phyloP scores from a whole-genome alignment of 176 grass and related monocot genomes.

The Avena sativa region DNA sequence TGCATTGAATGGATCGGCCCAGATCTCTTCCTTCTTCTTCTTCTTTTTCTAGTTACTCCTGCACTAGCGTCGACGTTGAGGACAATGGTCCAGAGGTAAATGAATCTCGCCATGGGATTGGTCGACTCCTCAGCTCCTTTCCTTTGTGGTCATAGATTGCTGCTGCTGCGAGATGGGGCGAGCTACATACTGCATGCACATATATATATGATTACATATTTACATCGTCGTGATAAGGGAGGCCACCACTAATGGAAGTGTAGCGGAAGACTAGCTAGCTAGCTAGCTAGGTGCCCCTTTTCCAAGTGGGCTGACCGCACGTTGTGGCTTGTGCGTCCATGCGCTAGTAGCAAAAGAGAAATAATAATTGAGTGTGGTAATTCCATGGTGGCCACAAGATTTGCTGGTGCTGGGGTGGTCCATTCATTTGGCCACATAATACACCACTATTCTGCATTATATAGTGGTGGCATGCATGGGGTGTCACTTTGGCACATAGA shows the following conservation, averaged over 20 bases:
- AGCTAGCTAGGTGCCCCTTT: constrained; percentile 38
- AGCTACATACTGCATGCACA: not conserved
- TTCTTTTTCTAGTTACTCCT: not conserved
- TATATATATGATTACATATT: constrained; percentile 17
- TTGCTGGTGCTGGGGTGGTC: constrained; percentile 49
- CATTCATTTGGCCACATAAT: constrained; percentile 11
- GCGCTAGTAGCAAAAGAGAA: not conserved
- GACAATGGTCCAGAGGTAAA: not conserved
- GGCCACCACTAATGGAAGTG: constrained; percentile 41
- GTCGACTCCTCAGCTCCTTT: not conserved
- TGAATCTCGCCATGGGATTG: constrained; percentile 36
- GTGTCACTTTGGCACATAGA: constrained; percentile 1
- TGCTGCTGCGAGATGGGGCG: not conserved
- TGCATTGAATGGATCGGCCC: constrained; percentile 5
- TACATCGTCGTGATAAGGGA: constrained; percentile 35
- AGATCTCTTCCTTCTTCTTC: not conserved
- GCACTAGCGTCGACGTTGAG: not conserved
- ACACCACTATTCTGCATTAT: constrained; percentile 2
- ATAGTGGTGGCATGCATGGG: not conserved
- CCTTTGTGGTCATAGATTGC: constrained; percentile 54
- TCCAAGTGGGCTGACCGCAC: constrained; percentile 43
- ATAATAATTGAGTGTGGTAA: not conserved
- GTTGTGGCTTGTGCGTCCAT: not conserved
- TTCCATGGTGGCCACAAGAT: constrained; percentile 43
- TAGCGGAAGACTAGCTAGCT: constrained; percentile 9